Evolutionary conservation across 208 protist species (phyloP).

Genomic region (Crithidia sp.): DNA sequence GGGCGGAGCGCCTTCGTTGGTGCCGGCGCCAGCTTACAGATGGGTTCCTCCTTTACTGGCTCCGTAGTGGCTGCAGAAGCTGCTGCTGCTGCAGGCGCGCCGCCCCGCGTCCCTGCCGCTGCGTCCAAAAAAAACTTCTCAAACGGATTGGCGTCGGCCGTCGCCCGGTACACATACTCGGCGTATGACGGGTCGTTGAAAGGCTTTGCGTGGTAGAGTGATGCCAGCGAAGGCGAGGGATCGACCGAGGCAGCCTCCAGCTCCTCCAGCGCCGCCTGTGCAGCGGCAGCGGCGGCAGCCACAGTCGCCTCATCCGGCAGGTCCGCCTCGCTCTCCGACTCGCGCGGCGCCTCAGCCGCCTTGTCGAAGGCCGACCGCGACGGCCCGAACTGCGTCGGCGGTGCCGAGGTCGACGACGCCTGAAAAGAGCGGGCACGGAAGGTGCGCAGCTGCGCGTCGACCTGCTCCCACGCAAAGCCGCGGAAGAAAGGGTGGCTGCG

Average conservation of each 20-base stretch:
- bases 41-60: background rate
- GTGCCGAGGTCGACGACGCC: background rate
- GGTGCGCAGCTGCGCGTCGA: slow-evolving; percentile 55
- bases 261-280: slow-evolving; percentile 3
- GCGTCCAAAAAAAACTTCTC: slow-evolving; percentile 51
- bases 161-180: slow-evolving; percentile 80
- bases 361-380: slow-evolving; percentile 7
- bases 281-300: slow-evolving; percentile 1
- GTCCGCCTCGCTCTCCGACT: slow-evolving; percentile 2
- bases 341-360: background rate
- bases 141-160: slow-evolving; percentile 84
- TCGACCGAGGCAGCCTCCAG: slow-evolving; percentile 33
- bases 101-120: background rate
- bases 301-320: background rate
- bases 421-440: slow-evolving; percentile 44
- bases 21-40: background rate
- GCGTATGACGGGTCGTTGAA: slow-evolving; percentile 70
- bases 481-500: slow-evolving; percentile 71
- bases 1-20: background rate
- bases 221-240: slow-evolving; percentile 51
- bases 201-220: slow-evolving; percentile 57
- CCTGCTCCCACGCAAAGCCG: slow-evolving; percentile 66
- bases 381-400: background rate
- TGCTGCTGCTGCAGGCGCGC: background rate
- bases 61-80: background rate